Base-by-base conservation (phyloP, 179 eudicot genomes). In the Silene coronaria region DNA sequence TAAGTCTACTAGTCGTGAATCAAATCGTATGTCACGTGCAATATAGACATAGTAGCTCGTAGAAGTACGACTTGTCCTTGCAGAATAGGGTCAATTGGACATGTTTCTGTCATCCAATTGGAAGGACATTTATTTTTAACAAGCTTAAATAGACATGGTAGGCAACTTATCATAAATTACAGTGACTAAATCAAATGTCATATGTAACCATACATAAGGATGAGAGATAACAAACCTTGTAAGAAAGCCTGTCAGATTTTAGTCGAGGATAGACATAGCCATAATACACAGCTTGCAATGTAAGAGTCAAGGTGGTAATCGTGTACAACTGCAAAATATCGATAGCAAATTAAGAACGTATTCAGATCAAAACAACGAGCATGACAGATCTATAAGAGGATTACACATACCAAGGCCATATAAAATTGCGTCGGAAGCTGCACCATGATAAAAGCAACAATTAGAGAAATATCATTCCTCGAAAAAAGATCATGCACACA, bases 381-480 rank as follows among this genome's bases (percentile, higher is more conserved):
- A 46, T 26, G 6, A 26, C 14, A 51, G 10, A 70, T 8, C 13
- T 36, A 21, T 17, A 6, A 1, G 21, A 63, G 21, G 34, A 34
- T 12, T 57, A 14, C 17, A 55, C 88, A 80, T 86, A 90, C 96
- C 81, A 90, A 27, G 74, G 96, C 96, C 85, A 76, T 87, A 78
- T 90, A 90, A 73, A 83, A 85, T 75, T 90, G 96, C 55, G 96
- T 89, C 24, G 96, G 91, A 75, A 90, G 96, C 96, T 90, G 96
- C 83, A 85, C 58, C 73, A 24, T 30, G 68, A 69, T 5, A 78
- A 68, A 19, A 5, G 16, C 22, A 62, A 62, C 71, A 9, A 51
- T 68, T 63, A 73, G 67, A 69, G 45, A 73, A 59, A 48, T 30
- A 59, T 23, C 8, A 67, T 61, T 14, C 58, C 60, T 59, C 63